phyloP scores from a whole-genome alignment of 2,329 filamentous ascomycete species.

The Teratosphaeria pseudoeucalypti region DNA sequence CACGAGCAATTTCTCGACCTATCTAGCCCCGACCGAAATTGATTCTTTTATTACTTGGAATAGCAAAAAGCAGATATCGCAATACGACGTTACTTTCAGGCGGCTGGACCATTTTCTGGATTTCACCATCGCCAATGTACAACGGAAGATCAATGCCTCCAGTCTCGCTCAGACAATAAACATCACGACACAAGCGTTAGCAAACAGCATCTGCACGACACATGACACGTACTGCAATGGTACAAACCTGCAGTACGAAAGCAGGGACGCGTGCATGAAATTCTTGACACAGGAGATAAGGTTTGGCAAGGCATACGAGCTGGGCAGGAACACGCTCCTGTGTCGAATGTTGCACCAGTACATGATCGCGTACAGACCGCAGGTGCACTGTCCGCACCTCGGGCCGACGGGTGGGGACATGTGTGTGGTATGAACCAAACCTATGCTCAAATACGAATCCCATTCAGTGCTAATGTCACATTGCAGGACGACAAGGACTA shows the following conservation, averaged over 20 bases:
- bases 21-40: not conserved
- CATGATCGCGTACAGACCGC: conserved; percentile 1
- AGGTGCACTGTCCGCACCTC: conserved; percentile 2
- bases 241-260: not conserved
- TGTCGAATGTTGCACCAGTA: conserved; percentile 1
- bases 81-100: conserved; percentile 3
- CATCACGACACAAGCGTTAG: not conserved
- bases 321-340: conserved; percentile 1
- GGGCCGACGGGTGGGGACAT: conserved; percentile 1
- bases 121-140: not conserved
- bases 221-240: conserved; percentile 1
- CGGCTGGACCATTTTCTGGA: not conserved
- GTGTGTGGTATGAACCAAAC: not conserved
- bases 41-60: not conserved
- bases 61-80: conserved; percentile 1
- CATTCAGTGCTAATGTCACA: not conserved
- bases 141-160: not conserved
- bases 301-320: conserved; percentile 3
- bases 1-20: not conserved
- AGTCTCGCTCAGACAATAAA: not conserved
- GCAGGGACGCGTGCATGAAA: not conserved
- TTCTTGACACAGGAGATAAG: conserved; percentile 1
- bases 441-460: not conserved
- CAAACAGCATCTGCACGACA: conserved; percentile 1
- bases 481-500: conserved; percentile 1